phyloP scores from a whole-genome alignment of 306 rosid species.

The Cucumis sativus region Cucumber_9930_V3 NC_026655.2:16533501-16534000 shows the following conservation, averaged over 20 bases:
- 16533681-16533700: conserved; percentile 44
- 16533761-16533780: conserved; percentile 50
- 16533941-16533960: conserved; percentile 9
- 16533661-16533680: conserved; percentile 79
- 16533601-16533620: conserved; percentile 81
- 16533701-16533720: conserved; percentile 69
- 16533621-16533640: conserved; percentile 75
- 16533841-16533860: conserved; percentile 56
- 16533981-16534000: conserved; percentile 65
- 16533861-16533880: conserved; percentile 51
- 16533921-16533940: conserved; percentile 84
- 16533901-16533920: conserved; percentile 60
- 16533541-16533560: conserved; percentile 34
- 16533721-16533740: conserved; percentile 72
- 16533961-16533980: conserved; percentile 5
- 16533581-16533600: conserved; percentile 67
- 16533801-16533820: conserved; percentile 86
- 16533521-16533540: conserved; percentile 38
- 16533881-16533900: conserved; percentile 58
- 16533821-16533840: conserved; percentile 76
- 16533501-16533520: conserved; percentile 47
- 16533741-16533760: conserved; percentile 72
- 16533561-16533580: conserved; percentile 30
- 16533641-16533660: conserved; percentile 57
- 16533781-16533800: conserved; percentile 56